phyloP scores from a whole-genome alignment of 2,329 filamentous ascomycete genomes.

The Knufia petricola region DNA sequence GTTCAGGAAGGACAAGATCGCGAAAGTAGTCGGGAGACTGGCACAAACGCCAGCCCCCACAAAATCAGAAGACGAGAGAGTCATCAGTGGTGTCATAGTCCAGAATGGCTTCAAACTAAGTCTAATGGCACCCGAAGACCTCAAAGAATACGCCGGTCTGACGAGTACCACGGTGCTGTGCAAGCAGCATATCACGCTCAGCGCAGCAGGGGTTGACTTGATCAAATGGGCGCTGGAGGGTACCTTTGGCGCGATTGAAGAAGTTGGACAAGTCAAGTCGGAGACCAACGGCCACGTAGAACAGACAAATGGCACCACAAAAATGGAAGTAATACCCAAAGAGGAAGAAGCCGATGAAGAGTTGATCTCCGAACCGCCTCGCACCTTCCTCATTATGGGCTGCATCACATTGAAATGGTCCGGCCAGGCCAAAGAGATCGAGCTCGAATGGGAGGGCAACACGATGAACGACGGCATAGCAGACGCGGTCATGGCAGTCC shows the following conservation, averaged over 20 bases:
- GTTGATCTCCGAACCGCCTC: slow-evolving; percentile 29
- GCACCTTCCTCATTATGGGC: slow-evolving; percentile 68
- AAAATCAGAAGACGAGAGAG: slow-evolving; percentile 41
- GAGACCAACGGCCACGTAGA: slow-evolving; percentile 20
- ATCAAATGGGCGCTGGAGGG: slow-evolving; percentile 91
- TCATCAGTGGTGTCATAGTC: slow-evolving; percentile 84
- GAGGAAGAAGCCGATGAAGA: slow-evolving; percentile 39
- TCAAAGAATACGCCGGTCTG: slow-evolving; percentile 91
- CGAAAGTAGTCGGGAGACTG: slow-evolving; percentile 90
- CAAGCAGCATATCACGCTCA: slow-evolving; percentile 80
- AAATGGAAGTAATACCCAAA: slow-evolving; percentile 26
- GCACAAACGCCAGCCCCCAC: slow-evolving; percentile 66
- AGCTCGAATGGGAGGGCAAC: slow-evolving; percentile 95
- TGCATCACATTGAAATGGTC: slow-evolving; percentile 74
- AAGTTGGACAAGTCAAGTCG: slow-evolving; percentile 26
- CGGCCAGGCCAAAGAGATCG: slow-evolving; percentile 62
- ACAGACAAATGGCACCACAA: slow-evolving; percentile 25
- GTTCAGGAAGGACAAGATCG: slow-evolving; percentile 89
- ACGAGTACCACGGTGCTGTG: slow-evolving; percentile 92
- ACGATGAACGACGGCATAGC: slow-evolving; percentile 96
- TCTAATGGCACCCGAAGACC: slow-evolving; percentile 90
- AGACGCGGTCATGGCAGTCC: slow-evolving; percentile 89
- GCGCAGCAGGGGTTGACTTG: slow-evolving; percentile 78
- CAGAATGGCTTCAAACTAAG: slow-evolving; percentile 97
- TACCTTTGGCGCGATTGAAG: slow-evolving; percentile 79